Evolutionary conservation across 2,329 filamentous ascomycete species (phyloP), one percentile per base, ranked within the genome.

Genomic region (Xylariaceae sp.): DNA sequence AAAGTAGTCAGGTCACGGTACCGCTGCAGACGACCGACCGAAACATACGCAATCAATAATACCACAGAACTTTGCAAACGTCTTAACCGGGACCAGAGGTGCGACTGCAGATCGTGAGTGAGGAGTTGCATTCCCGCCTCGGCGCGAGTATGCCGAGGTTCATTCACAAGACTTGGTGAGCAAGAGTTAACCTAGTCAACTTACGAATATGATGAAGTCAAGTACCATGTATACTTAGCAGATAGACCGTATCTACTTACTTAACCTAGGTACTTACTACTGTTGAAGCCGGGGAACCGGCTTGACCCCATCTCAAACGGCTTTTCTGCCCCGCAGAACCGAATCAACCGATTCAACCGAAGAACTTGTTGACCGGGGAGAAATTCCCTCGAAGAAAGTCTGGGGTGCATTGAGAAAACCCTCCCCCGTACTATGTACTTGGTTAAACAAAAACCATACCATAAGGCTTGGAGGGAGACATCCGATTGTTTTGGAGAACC

Each of bases 281-380:
- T 27, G 31, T 39, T 32, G 11, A 40, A 54, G 51, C 19, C 42
- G 51, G 51, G 19, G 19, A 19, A 19, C 19, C 19, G 19, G 41
- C 19, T 44, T 47, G 45, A 50, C 41, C 37, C 49, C 47, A 34
- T 47, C 42, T 46, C 37, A 44, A 43, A 57, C 57, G 57, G 57
- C 57, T 52, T 57, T 53, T 41, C 30, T 41, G 19, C 56, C 49
- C 56, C 56, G 54, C 54, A 56, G 47, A 56, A 47, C 56, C 56
- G 56, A 59, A 50, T 34, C 32, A 2, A 37, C 35, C 12, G 35
- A 37, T 19, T 19, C 19, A 19, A 19, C 19, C 19, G 19, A 19
- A 19, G 19, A 19, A 19, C 19, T 19, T 19, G 19, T 19, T 41
- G 39, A 19, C 39, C 39, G n/a, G n/a, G n/a, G n/a, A n/a, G n/a